These are phyloP conservation scores for Saturnispora serradocipensis DNA, from an alignment of 805 yeast species.

Conservation along the genomic window DNA sequence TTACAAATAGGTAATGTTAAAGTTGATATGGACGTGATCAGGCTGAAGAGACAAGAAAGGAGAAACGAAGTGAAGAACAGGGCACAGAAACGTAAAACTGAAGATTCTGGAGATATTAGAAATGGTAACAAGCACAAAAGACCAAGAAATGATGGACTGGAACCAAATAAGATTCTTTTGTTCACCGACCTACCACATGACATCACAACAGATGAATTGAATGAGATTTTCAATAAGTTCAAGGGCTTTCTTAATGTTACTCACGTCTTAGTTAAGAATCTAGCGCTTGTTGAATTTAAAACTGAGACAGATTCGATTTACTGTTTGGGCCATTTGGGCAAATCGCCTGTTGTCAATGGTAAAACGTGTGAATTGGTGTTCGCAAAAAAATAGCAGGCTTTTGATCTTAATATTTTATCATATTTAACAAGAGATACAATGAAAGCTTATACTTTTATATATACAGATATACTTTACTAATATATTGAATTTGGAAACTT, in stretches of 20 bases:
- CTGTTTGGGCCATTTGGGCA: slow-evolving; percentile 20
- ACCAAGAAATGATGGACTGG: slow-evolving; percentile 12
- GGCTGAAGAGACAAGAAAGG: slow-evolving; percentile 16
- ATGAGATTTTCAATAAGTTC: slow-evolving; percentile 36
- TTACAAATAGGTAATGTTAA: slow-evolving; percentile 11
- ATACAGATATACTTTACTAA: not conserved
- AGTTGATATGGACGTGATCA: slow-evolving; percentile 17
- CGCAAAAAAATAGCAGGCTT: slow-evolving; percentile 22
- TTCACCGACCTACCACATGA: slow-evolving; percentile 53
- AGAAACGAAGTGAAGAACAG: slow-evolving; percentile 10
- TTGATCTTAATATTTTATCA: not conserved
- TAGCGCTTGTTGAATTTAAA: slow-evolving; percentile 78
- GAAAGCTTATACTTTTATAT: slow-evolving; percentile 2
- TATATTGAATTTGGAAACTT: not conserved
- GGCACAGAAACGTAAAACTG: slow-evolving; percentile 11
- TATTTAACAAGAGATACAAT: not conserved
- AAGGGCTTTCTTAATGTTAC: slow-evolving; percentile 62
- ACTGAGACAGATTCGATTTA: slow-evolving; percentile 38
- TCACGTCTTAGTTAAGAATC: slow-evolving; percentile 52
- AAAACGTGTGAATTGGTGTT: slow-evolving; percentile 20
- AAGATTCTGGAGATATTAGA: slow-evolving; percentile 14
- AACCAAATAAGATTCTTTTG: slow-evolving; percentile 64
- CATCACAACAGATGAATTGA: slow-evolving; percentile 33
- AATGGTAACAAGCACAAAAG: not conserved
- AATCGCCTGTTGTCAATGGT: slow-evolving; percentile 13